A percentile compares a stretch with the other conserved stretches of the same genome.
phyloP scores from a whole-genome alignment of 2,329 filamentous ascomycete genomes.

The Botryosphaeria dothidea region DNA sequence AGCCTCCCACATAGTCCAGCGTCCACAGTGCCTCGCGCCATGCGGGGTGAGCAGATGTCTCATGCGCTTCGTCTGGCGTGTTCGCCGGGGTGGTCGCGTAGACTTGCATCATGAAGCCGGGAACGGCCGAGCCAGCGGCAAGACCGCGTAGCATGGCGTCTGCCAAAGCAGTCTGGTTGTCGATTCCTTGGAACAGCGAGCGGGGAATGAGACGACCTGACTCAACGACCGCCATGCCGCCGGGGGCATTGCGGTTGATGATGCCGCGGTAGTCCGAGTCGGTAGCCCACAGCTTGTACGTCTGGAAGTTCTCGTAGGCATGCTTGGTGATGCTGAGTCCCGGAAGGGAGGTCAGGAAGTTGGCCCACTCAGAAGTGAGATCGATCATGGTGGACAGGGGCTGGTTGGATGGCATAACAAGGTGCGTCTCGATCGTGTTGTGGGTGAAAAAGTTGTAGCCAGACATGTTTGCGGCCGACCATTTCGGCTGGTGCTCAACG shows the following conservation, averaged over 20 bases:
- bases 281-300: constrained; percentile 33
- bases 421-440: constrained; percentile 34
- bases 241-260: constrained; percentile 35
- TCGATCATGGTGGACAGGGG: constrained; percentile 26
- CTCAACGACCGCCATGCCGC: constrained; percentile 36
- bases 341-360: constrained; percentile 34
- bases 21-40: constrained; percentile 37
- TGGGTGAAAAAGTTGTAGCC: constrained; percentile 38
- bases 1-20: constrained; percentile 22
- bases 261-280: constrained; percentile 29
- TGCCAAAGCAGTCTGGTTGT: constrained; percentile 25
- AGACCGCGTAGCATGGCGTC: constrained; percentile 31
- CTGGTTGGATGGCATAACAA: constrained; percentile 32
- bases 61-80: constrained; percentile 30
- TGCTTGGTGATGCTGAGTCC: constrained; percentile 35
- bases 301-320: constrained; percentile 33
- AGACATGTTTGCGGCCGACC: constrained; percentile 32
- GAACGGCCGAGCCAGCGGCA: constrained; percentile 25
- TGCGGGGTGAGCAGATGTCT: constrained; percentile 33
- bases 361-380: constrained; percentile 32
- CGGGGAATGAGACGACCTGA: constrained; percentile 36
- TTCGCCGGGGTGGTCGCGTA: constrained; percentile 38
- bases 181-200: constrained; percentile 29
- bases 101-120: constrained; percentile 27
- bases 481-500: constrained; percentile 32